Evolutionary conservation across 306 rosid species (phyloP).

Genomic region (Corylus heterophylla): DNA sequence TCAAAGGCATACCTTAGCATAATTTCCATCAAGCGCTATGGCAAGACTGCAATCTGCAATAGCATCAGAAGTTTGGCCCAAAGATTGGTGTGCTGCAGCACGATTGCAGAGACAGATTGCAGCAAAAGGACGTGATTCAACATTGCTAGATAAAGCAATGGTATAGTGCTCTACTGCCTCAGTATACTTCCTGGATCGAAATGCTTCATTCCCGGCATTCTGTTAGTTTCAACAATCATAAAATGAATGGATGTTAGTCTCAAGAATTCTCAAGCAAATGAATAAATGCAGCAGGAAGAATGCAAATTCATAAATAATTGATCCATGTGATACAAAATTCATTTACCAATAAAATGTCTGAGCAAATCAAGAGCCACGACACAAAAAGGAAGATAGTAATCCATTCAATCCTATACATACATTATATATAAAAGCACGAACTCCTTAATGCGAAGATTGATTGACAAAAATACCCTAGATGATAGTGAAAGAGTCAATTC

Average conservation of each 20-base stretch:
- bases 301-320: not conserved
- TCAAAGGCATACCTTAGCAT: slow-evolving; percentile 66
- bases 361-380: not conserved
- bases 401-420: not conserved
- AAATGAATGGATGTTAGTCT: slow-evolving; percentile 14
- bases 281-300: not conserved
- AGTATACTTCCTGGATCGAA: slow-evolving; percentile 55
- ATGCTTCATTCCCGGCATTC: slow-evolving; percentile 86
- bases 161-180: slow-evolving; percentile 86
- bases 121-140: slow-evolving; percentile 74
- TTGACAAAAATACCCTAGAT: not conserved
- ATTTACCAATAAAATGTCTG: not conserved
- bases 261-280: slow-evolving; percentile 20
- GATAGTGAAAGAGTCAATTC: not conserved
- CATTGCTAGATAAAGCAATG: slow-evolving; percentile 65
- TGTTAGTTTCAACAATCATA: slow-evolving; percentile 41
- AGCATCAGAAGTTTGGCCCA: slow-evolving; percentile 88
- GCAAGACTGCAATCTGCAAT: slow-evolving; percentile 93
- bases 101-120: slow-evolving; percentile 94
- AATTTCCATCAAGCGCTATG: slow-evolving; percentile 79
- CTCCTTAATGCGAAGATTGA: not conserved
- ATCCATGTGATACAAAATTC: not conserved
- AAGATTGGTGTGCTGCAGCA: slow-evolving; percentile 89
- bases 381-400: not conserved
- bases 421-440: not conserved